Conservation (phyloP, 2,329 filamentous ascomycete genomes). For the Ilyonectria sp. region DNA sequence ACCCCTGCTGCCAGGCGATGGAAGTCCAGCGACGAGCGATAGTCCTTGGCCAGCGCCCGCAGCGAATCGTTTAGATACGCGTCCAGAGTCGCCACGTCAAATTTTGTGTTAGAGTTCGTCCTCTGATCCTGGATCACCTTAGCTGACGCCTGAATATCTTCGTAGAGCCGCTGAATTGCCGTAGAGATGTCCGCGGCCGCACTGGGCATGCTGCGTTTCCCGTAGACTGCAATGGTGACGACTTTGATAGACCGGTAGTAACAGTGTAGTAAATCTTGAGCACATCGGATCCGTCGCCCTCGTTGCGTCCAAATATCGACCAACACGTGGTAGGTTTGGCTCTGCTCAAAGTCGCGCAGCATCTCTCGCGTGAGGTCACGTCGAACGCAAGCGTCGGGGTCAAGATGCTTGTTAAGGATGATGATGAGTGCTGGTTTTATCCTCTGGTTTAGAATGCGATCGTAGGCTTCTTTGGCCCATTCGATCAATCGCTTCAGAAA, state of each 20-base stretch:
- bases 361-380: background rate
- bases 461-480: slow-evolving; percentile 34
- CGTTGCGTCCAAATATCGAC: background rate
- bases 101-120: background rate
- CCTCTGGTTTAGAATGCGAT: slow-evolving; percentile 23
- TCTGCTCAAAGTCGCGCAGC: background rate
- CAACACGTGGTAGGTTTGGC: background rate
- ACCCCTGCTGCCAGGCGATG: slow-evolving; percentile 5
- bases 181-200: background rate
- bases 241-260: slow-evolving; percentile 34
- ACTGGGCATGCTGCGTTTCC: background rate
- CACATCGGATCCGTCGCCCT: background rate
- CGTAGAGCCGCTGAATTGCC: slow-evolving; percentile 19
- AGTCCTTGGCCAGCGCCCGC: slow-evolving; percentile 11
- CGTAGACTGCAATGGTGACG: slow-evolving; percentile 9
- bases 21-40: slow-evolving; percentile 24
- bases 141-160: background rate
- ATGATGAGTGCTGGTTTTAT: slow-evolving; percentile 31
- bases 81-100: slow-evolving; percentile 26
- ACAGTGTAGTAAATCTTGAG: slow-evolving; percentile 3
- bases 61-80: slow-evolving; percentile 14
- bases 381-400: background rate
- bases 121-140: background rate
- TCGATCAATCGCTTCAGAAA: slow-evolving; percentile 23
- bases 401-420: slow-evolving; percentile 27